Evolutionary conservation across 2,329 filamentous ascomycete species (phyloP).

Genomic region (Leptographium wingfieldii): DNA sequence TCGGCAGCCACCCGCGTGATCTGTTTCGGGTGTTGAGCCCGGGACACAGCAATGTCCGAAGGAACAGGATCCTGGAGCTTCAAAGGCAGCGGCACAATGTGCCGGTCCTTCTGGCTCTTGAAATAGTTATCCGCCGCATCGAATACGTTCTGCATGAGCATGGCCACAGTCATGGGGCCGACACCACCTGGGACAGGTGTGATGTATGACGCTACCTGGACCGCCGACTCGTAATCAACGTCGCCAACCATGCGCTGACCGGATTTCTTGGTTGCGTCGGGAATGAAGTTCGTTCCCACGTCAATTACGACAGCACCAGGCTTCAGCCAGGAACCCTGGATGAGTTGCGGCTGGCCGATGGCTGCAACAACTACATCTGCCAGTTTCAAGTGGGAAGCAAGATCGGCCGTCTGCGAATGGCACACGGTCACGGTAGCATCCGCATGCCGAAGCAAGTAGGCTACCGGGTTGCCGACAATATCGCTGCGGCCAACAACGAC

Average conservation of each 20-base stretch:
- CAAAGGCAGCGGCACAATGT: conserved; percentile 70
- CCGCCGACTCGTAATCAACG: conserved; percentile 79
- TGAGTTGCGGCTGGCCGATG: conserved; percentile 75
- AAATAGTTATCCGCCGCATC: conserved; percentile 73
- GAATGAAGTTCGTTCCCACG: conserved; percentile 92
- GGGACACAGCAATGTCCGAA: conserved; percentile 89
- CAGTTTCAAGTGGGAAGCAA: conserved; percentile 62
- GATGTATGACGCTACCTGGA: conserved; percentile 78
- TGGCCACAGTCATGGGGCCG: conserved; percentile 96
- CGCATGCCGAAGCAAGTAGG: conserved; percentile 87
- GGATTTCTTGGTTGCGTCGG: conserved; percentile 80
- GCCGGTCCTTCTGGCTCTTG: conserved; percentile 67
- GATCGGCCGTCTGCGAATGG: conserved; percentile 71
- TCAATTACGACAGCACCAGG: conserved; percentile 92
- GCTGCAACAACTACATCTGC: conserved; percentile 89
- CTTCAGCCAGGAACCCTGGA: conserved; percentile 94
- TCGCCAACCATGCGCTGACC: conserved; percentile 88
- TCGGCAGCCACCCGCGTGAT: conserved; percentile 78
- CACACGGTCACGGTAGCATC: conserved; percentile 95
- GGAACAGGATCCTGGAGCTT: conserved; percentile 71
- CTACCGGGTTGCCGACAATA: conserved; percentile 94
- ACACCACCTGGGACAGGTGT: conserved; percentile 95
- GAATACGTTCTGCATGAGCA: conserved; percentile 93
- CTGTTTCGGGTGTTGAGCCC: conserved; percentile 80
- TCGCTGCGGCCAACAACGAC: conserved; percentile 92